These are phyloP conservation scores for Phyllostachys edulis DNA, from an alignment of 176 grass and related monocot genomes.

Conservation along the genomic window DNA sequence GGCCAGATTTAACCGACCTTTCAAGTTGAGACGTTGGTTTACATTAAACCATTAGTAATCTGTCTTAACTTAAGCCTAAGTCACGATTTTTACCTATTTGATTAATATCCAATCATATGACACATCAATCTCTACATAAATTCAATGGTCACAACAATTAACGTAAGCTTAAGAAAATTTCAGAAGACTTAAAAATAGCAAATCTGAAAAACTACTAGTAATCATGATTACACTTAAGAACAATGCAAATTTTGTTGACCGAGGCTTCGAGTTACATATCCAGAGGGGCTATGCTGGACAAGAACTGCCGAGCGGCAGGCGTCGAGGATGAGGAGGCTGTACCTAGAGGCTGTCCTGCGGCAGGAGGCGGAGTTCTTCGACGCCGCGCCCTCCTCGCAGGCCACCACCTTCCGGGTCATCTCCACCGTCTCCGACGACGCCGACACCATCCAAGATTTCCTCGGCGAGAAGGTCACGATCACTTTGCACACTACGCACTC, in stretches of 20 bases:
- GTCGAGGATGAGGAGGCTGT: slow-evolving; percentile 48
- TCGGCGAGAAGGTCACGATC: slow-evolving; percentile 52
- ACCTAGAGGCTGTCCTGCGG: slow-evolving; percentile 57
- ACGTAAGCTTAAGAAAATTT: too few relatives aligned
- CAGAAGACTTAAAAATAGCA: too few relatives aligned
- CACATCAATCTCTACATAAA: too few relatives aligned
- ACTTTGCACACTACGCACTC: not conserved
- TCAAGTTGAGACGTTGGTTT: too few relatives aligned
- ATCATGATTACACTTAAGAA: not conserved
- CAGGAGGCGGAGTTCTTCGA: slow-evolving; percentile 62
- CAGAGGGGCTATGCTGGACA: slow-evolving; percentile 60
- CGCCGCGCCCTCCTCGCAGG: slow-evolving; percentile 26
- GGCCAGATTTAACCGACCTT: too few relatives aligned
- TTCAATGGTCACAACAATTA: too few relatives aligned
- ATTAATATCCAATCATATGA: too few relatives aligned
- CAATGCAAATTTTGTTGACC: not conserved
- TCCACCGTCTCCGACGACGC: slow-evolving; percentile 65
- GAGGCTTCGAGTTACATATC: not conserved
- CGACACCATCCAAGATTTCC: slow-evolving; percentile 55
- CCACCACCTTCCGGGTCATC: slow-evolving; percentile 50
- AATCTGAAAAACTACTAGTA: too few relatives aligned
- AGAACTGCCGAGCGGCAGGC: slow-evolving; percentile 52
- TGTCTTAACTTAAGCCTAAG: too few relatives aligned
- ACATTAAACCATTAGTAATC: too few relatives aligned
- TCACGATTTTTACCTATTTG: too few relatives aligned